Base-by-base conservation (phyloP, 805 yeast genomes). In the Saccharomyces mikatae region DNA sequence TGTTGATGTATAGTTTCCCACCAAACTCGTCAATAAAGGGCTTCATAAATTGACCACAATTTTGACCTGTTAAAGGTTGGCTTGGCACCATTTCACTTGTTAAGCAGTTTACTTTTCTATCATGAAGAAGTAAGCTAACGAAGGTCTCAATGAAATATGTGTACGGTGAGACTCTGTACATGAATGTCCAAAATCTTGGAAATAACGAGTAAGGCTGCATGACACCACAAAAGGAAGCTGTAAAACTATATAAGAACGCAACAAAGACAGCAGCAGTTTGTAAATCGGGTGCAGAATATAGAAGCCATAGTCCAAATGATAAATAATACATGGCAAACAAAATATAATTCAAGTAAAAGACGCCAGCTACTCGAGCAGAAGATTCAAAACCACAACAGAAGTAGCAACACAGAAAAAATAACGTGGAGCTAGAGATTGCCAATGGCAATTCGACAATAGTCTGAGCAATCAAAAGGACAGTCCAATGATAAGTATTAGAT, bases 141-240 rank as follows among this genome's bases (percentile, higher is more conserved):
- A 84, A 74, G 32, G 80, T 73, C 10, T 72, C 64, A 52, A 84
- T 69, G 71, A 81, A 74, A 59, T 82, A 83, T 1, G 86, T 80
- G 57, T 81, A 71, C 22, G 88, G 87, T 30, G 81, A 78, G 22
- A 73, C 75, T 63, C 86, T 73, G 72, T 82, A 83, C 85, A 83
- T 80, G 71, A 82, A 83, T 31, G 75, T 71, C 86, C 87, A 87
- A 74, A 87, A 87, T 1, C 86, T 81, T 14, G 92, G 91, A 81
- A 80, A 67, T 63, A 73, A 50, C 62, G 60, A 13, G 69, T 71
- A 60, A 64, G 70, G 53, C 56, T 59, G 60, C 60, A 62, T 61
- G 36, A 68, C 67, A 64, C 71, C 71, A 64, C 71, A 65, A 58
- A 67, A 67, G 14, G 64, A 56, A 54, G 67, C 60, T 55, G 63